Conservation (phyloP, 345 rosid species). For the Gossypium sturtianum region DNA sequence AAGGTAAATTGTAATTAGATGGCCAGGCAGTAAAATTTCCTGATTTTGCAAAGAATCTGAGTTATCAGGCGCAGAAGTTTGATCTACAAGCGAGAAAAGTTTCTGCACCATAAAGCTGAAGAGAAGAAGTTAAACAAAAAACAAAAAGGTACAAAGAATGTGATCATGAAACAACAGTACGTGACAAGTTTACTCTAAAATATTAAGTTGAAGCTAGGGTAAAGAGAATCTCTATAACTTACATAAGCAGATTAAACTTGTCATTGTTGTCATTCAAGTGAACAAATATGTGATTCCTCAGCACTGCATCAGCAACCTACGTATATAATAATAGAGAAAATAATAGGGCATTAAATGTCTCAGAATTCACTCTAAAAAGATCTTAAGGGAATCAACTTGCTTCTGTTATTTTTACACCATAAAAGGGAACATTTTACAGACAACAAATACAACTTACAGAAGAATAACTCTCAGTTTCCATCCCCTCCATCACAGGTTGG, state of each 20-base stretch:
- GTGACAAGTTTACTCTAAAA: background rate
- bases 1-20: conserved; percentile 75
- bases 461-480: conserved; percentile 45
- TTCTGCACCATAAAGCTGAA: conserved; percentile 90
- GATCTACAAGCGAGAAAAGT: conserved; percentile 90
- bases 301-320: conserved; percentile 77
- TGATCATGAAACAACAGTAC: background rate
- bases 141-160: conserved; percentile 7
- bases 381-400: background rate
- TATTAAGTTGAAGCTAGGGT: background rate
- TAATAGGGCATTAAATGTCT: conserved; percentile 1
- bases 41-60: conserved; percentile 95
- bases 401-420: background rate
- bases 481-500: conserved; percentile 56
- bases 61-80: conserved; percentile 80
- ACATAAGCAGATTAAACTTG: conserved; percentile 94
- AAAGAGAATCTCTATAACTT: conserved; percentile 21
- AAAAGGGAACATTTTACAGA: conserved; percentile 2
- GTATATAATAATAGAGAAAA: conserved; percentile 1
- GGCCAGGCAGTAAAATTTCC: conserved; percentile 93
- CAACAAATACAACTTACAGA: conserved; percentile 39
- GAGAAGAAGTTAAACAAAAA: conserved; percentile 24
- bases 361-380: background rate
- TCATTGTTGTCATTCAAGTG: conserved; percentile 77
- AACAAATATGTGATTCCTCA: conserved; percentile 64